phyloP scores from a whole-genome alignment of 768 basidiomycete genomes.

The Leucocoprinus leucothites region DNA sequence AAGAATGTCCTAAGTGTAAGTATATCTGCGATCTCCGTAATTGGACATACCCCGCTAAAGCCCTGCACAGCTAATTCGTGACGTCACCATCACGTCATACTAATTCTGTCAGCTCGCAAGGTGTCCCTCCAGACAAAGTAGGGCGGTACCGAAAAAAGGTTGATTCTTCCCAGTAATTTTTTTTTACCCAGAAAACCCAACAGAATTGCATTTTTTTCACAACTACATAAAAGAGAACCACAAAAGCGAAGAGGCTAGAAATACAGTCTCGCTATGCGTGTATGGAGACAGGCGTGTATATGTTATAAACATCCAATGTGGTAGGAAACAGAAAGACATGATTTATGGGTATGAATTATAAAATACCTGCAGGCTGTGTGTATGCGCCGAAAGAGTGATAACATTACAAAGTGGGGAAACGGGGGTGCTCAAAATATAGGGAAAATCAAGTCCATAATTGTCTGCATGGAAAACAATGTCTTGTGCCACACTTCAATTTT shows the following conservation, averaged over 20 bases:
- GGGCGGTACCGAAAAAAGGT: too few relatives aligned
- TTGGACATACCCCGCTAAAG: too few relatives aligned
- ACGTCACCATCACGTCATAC: too few relatives aligned
- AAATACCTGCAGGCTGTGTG: slow-evolving; percentile 8
- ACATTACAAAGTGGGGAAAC: slow-evolving; percentile 12
- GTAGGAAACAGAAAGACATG: background rate
- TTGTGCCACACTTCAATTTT: background rate
- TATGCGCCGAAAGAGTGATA: slow-evolving; percentile 7
- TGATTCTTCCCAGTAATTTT: too few relatives aligned
- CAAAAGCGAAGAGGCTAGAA: slow-evolving; percentile 1
- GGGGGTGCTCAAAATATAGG: background rate
- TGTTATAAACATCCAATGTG: background rate
- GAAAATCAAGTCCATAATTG: background rate
- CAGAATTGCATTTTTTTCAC: background rate
- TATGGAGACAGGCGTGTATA: background rate
- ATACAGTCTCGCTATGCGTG: background rate
- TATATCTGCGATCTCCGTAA: too few relatives aligned
- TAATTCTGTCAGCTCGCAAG: too few relatives aligned
- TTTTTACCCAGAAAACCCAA: background rate
- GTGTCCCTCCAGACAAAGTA: too few relatives aligned
- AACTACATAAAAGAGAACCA: background rate
- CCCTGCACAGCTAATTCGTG: too few relatives aligned
- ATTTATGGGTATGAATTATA: background rate
- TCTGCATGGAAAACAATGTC: background rate
- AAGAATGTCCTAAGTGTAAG: too few relatives aligned